phyloP scores from a whole-genome alignment of 1,284 basidiomycete genomes.

The Tilletiaria anomala region DNA sequence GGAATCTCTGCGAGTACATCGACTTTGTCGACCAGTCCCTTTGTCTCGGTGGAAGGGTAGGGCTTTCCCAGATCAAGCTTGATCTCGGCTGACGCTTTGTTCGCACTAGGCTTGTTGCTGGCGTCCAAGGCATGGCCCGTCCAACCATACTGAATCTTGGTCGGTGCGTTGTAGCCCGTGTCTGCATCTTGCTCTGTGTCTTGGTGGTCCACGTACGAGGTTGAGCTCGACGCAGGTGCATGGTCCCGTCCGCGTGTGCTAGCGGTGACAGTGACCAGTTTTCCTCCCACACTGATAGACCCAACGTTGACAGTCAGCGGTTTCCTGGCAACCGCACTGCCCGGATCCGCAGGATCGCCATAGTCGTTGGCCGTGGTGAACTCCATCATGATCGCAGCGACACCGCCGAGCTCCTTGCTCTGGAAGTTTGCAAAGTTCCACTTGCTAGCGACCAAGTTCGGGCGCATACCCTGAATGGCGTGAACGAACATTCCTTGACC shows the following conservation, averaged over 20 bases:
- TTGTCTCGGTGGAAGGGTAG: constrained; percentile 27
- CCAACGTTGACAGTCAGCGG: constrained; percentile 58
- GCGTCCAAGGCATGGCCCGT: constrained; percentile 49
- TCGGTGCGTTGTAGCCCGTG: constrained; percentile 70
- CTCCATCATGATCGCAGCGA: constrained; percentile 76
- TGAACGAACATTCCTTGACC: constrained; percentile 86
- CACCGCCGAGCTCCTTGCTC: constrained; percentile 47
- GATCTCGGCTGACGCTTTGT: constrained; percentile 14
- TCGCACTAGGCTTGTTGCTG: constrained; percentile 9
- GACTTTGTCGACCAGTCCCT: constrained; percentile 87
- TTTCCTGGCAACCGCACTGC: constrained; percentile 8
- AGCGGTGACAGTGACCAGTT: constrained; percentile 55
- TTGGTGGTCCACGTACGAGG: constrained; percentile 56
- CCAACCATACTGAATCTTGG: constrained; percentile 62
- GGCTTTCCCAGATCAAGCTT: constrained; percentile 26
- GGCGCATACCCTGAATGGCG: constrained; percentile 96
- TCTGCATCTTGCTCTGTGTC: constrained; percentile 51
- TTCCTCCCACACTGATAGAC: constrained; percentile 60
- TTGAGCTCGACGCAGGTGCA: constrained; percentile 18
- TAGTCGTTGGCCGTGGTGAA: constrained; percentile 55
- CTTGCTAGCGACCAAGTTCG: constrained; percentile 74
- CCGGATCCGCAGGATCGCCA: constrained; percentile 7
- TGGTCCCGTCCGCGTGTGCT: constrained; percentile 29
- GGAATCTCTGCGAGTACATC: constrained; percentile 94
- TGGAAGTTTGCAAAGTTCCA: constrained; percentile 96